phyloP scores from a whole-genome alignment of 129 eudicot genomes.

The Pseudognaphalium luteoalbum region DNA sequence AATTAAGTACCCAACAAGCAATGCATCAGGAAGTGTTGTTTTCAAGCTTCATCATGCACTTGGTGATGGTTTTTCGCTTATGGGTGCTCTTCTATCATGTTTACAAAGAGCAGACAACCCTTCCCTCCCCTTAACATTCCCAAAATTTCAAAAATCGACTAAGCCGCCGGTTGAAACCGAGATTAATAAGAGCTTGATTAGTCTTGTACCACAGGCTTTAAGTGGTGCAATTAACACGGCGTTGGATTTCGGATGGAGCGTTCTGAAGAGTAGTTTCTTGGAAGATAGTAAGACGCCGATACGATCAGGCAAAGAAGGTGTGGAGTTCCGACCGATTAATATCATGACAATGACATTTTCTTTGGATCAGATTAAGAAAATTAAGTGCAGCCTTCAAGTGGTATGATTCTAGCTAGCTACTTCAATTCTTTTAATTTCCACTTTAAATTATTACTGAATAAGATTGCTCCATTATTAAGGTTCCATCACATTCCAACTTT shows the following conservation, averaged over 20 bases:
- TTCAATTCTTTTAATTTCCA: not conserved
- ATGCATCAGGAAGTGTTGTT: conserved; percentile 53
- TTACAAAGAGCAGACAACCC: conserved; percentile 61
- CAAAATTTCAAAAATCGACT: conserved; percentile 33
- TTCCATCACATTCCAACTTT: not conserved
- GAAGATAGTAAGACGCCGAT: conserved; percentile 61
- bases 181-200: conserved; percentile 21
- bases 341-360: conserved; percentile 54
- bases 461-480: not conserved
- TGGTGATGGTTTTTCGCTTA: conserved; percentile 69
- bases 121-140: conserved; percentile 56
- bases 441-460: not conserved
- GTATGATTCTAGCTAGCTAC: conserved; percentile 34
- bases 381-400: conserved; percentile 59
- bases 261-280: conserved; percentile 56
- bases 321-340: conserved; percentile 57
- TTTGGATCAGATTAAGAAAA: conserved; percentile 56
- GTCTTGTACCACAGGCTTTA: conserved; percentile 21
- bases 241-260: conserved; percentile 58
- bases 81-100: conserved; percentile 77
- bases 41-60: conserved; percentile 74
- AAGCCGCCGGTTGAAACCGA: not conserved
- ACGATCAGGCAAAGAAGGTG: conserved; percentile 61
- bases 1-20: conserved; percentile 57
- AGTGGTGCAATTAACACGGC: conserved; percentile 34